A percentile compares a stretch with the other conserved stretches of the same genome.
phyloP scores from a whole-genome alignment of 208 protist species.

The Acanthamoeba lenticulata region DNA sequence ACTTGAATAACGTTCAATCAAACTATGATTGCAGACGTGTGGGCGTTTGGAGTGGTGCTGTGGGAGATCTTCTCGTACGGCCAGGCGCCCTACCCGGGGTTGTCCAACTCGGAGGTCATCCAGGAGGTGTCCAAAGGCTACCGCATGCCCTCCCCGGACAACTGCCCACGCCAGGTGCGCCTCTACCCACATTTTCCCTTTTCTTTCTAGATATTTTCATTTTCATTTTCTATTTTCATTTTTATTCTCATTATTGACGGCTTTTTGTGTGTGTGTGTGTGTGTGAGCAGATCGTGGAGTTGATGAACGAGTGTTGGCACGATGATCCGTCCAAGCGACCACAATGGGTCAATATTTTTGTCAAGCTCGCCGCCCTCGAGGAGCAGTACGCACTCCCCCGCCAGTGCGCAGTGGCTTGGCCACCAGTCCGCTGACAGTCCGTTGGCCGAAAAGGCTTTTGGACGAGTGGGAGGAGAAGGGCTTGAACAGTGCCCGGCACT shows the following conservation, averaged over 20 bases:
- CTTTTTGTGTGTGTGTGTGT: background rate
- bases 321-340: slow-evolving; percentile 20
- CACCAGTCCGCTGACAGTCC: background rate
- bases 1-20: too few relatives aligned
- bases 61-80: slow-evolving; percentile 57
- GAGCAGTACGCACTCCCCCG: background rate
- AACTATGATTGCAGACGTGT: slow-evolving; percentile 1
- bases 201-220: background rate
- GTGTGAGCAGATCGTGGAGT: background rate
- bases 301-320: slow-evolving; percentile 50
- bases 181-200: background rate
- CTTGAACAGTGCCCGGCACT: background rate
- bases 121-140: slow-evolving; percentile 50
- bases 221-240: background rate
- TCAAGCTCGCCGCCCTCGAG: background rate
- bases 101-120: slow-evolving; percentile 45
- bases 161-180: background rate
- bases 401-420: background rate
- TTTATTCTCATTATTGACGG: background rate
- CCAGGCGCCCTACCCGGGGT: background rate
- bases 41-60: slow-evolving; percentile 53
- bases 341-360: slow-evolving; percentile 14
- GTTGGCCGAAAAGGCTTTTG: too few relatives aligned
- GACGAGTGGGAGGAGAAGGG: slow-evolving; percentile 12
- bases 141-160: background rate